A percentile compares a stretch with the other conserved stretches of the same genome.
phyloP scores from a whole-genome alignment of 345 rosid species.

The Boechera retrofracta region DNA sequence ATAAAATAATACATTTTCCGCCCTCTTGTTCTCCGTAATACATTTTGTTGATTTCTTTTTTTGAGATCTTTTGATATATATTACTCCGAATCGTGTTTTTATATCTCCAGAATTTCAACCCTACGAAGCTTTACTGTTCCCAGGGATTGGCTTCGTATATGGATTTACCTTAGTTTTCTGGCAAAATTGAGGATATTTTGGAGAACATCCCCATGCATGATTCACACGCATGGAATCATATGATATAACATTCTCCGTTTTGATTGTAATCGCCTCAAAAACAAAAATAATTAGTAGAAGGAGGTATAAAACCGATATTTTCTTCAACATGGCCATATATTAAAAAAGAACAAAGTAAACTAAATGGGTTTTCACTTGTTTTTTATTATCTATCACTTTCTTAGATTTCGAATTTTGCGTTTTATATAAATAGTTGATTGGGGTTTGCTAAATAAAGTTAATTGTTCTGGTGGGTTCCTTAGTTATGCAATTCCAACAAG shows the following conservation, averaged over 20 bases:
- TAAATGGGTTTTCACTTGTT: background rate
- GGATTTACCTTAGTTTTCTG: constrained; percentile 35
- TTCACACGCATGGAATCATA: constrained; percentile 27
- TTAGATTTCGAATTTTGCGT: background rate
- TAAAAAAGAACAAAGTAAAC: background rate
- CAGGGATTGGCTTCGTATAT: constrained; percentile 17
- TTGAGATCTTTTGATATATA: background rate
- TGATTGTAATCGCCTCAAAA: constrained; percentile 9
- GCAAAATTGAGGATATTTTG: constrained; percentile 41
- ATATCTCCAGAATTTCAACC: background rate
- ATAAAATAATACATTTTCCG: background rate
- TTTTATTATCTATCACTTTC: background rate
- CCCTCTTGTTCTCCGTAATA: background rate
- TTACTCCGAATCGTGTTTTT: background rate
- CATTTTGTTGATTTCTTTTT: background rate
- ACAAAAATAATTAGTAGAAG: constrained; percentile 16
- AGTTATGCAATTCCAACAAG: background rate
- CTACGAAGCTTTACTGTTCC: background rate
- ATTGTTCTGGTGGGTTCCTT: background rate
- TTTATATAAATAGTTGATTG: constrained; percentile 12
- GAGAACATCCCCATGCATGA: constrained; percentile 44
- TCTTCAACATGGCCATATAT: constrained; percentile 20
- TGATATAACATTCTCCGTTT: constrained; percentile 21
- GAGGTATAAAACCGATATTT: constrained; percentile 5
- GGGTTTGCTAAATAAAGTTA: constrained; percentile 26